phyloP scores from a whole-genome alignment of 139 green algal species.

The Coelastrella sp. region DNA sequence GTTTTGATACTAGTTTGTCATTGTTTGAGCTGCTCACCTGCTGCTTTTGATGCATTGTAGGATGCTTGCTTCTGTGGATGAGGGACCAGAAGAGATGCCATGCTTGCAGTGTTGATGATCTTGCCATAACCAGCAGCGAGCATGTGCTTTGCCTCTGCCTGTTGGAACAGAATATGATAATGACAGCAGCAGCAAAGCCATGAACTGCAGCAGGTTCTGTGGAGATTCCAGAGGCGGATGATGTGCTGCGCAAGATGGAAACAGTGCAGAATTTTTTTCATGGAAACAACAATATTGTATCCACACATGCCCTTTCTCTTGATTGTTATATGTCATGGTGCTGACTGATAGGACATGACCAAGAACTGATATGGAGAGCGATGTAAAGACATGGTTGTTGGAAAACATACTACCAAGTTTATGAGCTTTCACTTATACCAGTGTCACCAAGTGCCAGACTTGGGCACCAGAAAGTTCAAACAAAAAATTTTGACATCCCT shows the following conservation, averaged over 20 bases:
- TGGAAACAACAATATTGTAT: no score
- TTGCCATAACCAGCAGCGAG: constrained; percentile 51
- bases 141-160: constrained; percentile 63
- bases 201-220: constrained; percentile 3
- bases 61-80: constrained; percentile 70
- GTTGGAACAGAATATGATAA: not conserved
- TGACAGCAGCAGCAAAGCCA: not conserved
- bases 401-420: not conserved
- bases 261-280: no score
- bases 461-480: no score
- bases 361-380: no score
- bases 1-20: no score
- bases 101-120: constrained; percentile 71
- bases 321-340: no score
- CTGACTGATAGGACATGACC: no score
- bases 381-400: no score
- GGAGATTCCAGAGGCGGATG: not conserved
- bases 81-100: constrained; percentile 64
- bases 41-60: constrained; percentile 68
- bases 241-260: not conserved
- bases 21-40: constrained; percentile 26
- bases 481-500: no score
- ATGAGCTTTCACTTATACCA: not conserved
- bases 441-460: not conserved
- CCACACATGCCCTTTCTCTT: no score